Percentiles rank a stretch among this genome's conserved stretches.
Conservation (phyloP, 1,284 basidiomycete species). For the Rhodotorula mucilaginosa region DNA sequence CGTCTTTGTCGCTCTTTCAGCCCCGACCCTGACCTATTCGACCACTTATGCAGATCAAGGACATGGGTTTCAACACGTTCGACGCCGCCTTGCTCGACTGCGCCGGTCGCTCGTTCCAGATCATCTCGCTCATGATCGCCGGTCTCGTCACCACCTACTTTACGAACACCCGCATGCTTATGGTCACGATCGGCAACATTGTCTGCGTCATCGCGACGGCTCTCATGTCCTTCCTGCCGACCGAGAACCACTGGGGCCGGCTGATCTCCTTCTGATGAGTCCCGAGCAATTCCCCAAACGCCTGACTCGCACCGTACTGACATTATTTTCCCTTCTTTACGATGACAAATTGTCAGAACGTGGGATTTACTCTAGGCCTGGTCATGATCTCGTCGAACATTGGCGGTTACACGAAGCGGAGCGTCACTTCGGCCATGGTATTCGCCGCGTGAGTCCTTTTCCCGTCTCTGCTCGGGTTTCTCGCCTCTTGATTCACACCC, state of each 20-base stretch:
- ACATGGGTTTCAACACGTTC: slow-evolving; percentile 41
- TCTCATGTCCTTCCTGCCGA: slow-evolving; percentile 48
- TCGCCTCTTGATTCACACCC: too few species aligned
- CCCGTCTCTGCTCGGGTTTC: neutral
- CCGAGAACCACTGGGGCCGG: slow-evolving; percentile 43
- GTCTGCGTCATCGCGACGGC: slow-evolving; percentile 45
- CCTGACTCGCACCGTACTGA: too few species aligned
- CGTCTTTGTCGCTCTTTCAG: too few species aligned
- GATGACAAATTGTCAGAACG: slow-evolving; percentile 39
- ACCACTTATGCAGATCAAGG: slow-evolving; percentile 21
- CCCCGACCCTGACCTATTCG: too few species aligned
- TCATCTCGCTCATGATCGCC: slow-evolving; percentile 45
- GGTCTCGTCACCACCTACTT: slow-evolving; percentile 47
- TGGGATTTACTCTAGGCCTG: slow-evolving; percentile 49
- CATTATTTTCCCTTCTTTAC: too few species aligned
- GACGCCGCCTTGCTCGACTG: slow-evolving; percentile 45
- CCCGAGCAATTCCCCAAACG: neutral
- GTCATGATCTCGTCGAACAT: slow-evolving; percentile 49
- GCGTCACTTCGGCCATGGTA: slow-evolving; percentile 46
- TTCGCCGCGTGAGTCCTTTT: slow-evolving; percentile 38
- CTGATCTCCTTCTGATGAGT: slow-evolving; percentile 46
- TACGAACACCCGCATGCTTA: slow-evolving; percentile 47
- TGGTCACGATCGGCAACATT: slow-evolving; percentile 46
- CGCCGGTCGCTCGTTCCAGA: slow-evolving; percentile 45
- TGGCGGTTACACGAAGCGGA: slow-evolving; percentile 45